Evolutionary conservation across 768 basidiomycete species (phyloP).

Genomic region (Psilocybe sp.): DNA sequence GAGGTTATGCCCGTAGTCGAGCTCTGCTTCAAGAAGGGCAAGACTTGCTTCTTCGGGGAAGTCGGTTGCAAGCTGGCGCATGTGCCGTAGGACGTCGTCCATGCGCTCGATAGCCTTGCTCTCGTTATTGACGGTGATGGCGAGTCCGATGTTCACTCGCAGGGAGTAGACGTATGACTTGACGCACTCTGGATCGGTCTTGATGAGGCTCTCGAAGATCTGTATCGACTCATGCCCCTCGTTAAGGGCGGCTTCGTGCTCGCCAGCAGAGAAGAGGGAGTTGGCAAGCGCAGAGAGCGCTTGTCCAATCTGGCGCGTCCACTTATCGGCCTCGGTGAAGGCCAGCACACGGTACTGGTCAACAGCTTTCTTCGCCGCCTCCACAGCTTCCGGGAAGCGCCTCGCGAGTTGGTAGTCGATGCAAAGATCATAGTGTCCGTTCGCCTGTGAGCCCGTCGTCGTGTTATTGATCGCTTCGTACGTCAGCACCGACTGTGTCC

Average conservation of each 20-base stretch:
- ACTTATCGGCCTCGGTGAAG: constrained; percentile 5
- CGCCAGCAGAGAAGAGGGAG: constrained; percentile 1
- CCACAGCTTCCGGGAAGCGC: constrained; percentile 6
- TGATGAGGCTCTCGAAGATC: constrained; percentile 2
- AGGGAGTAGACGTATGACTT: constrained; percentile 1
- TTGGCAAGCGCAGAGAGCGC: constrained; percentile 5
- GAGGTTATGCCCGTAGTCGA: not conserved
- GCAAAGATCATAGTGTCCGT: constrained; percentile 9
- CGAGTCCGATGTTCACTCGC: constrained; percentile 1
- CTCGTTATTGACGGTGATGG: constrained; percentile 2
- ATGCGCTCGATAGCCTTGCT: constrained; percentile 4
- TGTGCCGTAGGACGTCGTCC: not conserved
- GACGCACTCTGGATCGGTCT: not conserved
- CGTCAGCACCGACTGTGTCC: constrained; percentile 8
- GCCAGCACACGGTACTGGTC: constrained; percentile 10
- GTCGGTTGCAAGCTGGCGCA: not conserved
- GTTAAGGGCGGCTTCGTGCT: constrained; percentile 7
- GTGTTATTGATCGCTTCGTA: constrained; percentile 7
- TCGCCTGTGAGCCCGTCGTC: constrained; percentile 4
- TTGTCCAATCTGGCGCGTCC: constrained; percentile 9
- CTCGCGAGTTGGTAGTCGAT: constrained; percentile 10
- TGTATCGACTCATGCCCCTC: constrained; percentile 9
- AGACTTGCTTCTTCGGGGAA: constrained; percentile 4
- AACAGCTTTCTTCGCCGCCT: constrained; percentile 4
- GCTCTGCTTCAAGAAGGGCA: not conserved